Conservation (phyloP, 352 stramenopile genomes). For the Lagenidium giganteum region DNA sequence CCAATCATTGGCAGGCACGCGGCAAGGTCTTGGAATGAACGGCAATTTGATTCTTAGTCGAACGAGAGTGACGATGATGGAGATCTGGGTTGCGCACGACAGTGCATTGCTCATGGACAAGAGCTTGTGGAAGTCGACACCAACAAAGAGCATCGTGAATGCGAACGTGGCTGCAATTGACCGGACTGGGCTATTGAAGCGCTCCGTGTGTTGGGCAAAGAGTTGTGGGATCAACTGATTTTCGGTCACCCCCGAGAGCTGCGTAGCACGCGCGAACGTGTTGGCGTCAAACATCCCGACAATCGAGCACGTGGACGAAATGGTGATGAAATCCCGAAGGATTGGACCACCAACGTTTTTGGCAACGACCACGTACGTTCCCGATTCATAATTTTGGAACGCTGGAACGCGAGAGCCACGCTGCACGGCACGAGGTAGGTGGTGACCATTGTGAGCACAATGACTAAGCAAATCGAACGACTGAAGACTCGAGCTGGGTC, state of each 20-base stretch:
- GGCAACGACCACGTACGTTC: conserved; percentile 3
- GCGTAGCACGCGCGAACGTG: conserved; percentile 84
- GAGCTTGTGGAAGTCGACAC: conserved; percentile 62
- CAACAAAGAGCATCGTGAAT: conserved; percentile 34
- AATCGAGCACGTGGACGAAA: conserved; percentile 64
- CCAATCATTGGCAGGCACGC: conserved; percentile 33
- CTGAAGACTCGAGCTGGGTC: conserved; percentile 66
- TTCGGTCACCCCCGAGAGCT: conserved; percentile 77
- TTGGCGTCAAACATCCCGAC: conserved; percentile 89
- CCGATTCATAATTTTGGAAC: conserved; percentile 4
- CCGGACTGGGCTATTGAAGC: conserved; percentile 30
- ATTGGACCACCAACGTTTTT: conserved; percentile 49
- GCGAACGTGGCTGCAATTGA: conserved; percentile 29
- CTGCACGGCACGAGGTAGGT: conserved; percentile 72
- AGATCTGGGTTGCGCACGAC: conserved; percentile 73
- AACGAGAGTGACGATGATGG: conserved; percentile 89
- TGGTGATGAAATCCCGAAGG: conserved; percentile 52
- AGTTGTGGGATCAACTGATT: conserved; percentile 73
- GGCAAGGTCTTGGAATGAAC: conserved; percentile 62
- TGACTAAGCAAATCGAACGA: conserved; percentile 59
- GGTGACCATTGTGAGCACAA: conserved; percentile 52
- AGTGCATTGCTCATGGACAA: conserved; percentile 91
- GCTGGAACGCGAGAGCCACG: conserved; percentile 21
- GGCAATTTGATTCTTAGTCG: conserved; percentile 71
- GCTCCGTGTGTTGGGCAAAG: conserved; percentile 46